phyloP scores from a whole-genome alignment of 2,329 filamentous ascomycete species.

The Exophiala viscosa region DNA sequence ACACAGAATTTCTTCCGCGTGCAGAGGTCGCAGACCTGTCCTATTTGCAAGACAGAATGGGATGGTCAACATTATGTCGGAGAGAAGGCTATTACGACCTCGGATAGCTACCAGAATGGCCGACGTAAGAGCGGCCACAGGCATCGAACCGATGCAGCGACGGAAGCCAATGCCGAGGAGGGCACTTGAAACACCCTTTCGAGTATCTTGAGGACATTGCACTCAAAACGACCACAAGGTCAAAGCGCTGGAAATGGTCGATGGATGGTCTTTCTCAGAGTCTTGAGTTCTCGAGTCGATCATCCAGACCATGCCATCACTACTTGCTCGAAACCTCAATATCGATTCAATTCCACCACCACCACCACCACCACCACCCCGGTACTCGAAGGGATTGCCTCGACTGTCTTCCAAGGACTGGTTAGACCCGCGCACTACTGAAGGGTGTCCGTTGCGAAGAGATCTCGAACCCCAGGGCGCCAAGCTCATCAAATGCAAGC shows the following conservation, averaged over 20 bases:
- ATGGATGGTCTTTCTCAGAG: too few species aligned
- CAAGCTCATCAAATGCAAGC: too few species aligned
- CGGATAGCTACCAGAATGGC: constrained; percentile 30
- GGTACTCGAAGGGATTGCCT: too few species aligned
- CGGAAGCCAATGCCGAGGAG: constrained; percentile 10
- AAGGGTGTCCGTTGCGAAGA: too few species aligned
- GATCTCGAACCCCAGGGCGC: too few species aligned
- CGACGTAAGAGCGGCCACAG: constrained; percentile 28
- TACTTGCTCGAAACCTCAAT: too few species aligned
- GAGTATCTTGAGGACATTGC: background rate
- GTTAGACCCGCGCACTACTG: too few species aligned
- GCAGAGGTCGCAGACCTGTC: constrained; percentile 60
- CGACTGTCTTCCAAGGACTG: too few species aligned
- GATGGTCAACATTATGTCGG: constrained; percentile 51
- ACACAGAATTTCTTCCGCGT: constrained; percentile 69
- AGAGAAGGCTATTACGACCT: constrained; percentile 45
- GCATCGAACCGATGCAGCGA: constrained; percentile 1
- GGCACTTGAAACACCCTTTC: constrained; percentile 1
- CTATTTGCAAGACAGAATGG: constrained; percentile 53
- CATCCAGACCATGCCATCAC: background rate
- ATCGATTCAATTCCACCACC: too few species aligned
- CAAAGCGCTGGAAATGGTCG: background rate
- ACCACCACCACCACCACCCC: too few species aligned
- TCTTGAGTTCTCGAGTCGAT: background rate
- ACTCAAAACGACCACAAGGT: background rate